Evolutionary conservation across 192 early-diverging fungal genomes (phyloP), one percentile per base, ranked within the genome.

Genomic region (Radiomyces spectabilis): DNA sequence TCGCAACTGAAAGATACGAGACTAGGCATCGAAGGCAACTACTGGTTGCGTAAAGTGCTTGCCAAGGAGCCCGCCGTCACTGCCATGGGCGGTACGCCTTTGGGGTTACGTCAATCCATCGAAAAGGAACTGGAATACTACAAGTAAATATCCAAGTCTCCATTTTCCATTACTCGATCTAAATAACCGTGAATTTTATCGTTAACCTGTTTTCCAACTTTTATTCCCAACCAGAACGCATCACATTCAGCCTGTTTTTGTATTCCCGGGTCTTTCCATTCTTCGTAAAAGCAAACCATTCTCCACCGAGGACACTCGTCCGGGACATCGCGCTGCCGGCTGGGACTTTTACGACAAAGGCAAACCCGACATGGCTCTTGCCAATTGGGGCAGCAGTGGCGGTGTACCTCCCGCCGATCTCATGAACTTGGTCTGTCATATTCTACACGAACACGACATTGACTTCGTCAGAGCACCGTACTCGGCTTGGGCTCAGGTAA

Each of bases 391-490:
- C 45, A 56, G 59, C 3, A 68, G 78, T 25, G 65, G 63, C 12
- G 71, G 70, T n/a, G 51, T 81, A 24, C 73, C 78, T 40, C 81
- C 78, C 35, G 67, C 77, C 16, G 87, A 91, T 45, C 48, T 86
- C 51, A 43, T 85, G 24, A 77, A 79, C 52, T 75, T 73, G 35
- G 83, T 87, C 16, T 77, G 89, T 68, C 73, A 77, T 39, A 82
- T 90, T 13, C 76, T 92, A 40, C 73, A 75, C 33, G 74, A 75
- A 40, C 66, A 84, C 42, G 74, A 77, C 5, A 70, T 83, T 27
- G 86, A 92, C 56, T 85, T 74, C 52, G 80, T 91, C 53, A 81
- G 87, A 24, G 88, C 88, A 18, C 88, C 88, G 32, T 91, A 91
- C 57, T 82, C 81, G 30, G 71, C 85, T 21, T 87, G 85, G 76